Percentiles rank a stretch among this genome's conserved stretches.
phyloP scores from a whole-genome alignment of 495 filamentous ascomycete species.

The Cladorrhinum samala region DNA sequence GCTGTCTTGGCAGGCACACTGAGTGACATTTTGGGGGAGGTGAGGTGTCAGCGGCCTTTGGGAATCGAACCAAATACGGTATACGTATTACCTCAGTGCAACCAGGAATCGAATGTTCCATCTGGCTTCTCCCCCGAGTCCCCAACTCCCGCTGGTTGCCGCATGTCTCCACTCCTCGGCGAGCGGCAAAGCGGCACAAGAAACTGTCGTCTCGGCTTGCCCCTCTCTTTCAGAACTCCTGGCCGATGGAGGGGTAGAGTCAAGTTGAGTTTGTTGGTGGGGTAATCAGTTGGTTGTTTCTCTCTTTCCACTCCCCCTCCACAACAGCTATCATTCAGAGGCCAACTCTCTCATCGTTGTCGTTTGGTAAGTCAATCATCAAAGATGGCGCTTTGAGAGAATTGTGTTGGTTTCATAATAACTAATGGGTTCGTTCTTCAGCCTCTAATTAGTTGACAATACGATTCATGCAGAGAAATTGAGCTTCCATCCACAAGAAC shows the following conservation, averaged over 20 bases:
- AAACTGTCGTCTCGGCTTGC: not conserved
- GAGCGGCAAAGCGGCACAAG: not conserved
- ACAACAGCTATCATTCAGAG: not conserved
- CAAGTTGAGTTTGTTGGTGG: not conserved
- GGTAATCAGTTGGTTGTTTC: not conserved
- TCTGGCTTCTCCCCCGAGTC: conserved; percentile 12
- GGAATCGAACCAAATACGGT: no score
- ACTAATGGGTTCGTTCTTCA: no score
- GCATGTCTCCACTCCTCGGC: not conserved
- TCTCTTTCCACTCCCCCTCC: not conserved
- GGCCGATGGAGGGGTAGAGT: not conserved
- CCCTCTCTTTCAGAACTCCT: not conserved
- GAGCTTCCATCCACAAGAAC: no score
- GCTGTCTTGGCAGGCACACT: no score
- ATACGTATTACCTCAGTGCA: no score
- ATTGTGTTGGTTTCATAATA: no score
- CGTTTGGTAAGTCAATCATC: not conserved
- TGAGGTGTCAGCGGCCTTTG: no score
- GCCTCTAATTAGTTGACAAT: no score
- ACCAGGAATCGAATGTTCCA: conserved; percentile 1
- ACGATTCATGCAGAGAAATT: no score
- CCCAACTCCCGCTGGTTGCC: conserved; percentile 2
- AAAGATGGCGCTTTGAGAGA: no score
- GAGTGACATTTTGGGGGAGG: no score
- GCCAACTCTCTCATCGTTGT: not conserved